Conservation (phyloP, 768 basidiomycete species). For the Leucocoprinus birnbaumii region DNA sequence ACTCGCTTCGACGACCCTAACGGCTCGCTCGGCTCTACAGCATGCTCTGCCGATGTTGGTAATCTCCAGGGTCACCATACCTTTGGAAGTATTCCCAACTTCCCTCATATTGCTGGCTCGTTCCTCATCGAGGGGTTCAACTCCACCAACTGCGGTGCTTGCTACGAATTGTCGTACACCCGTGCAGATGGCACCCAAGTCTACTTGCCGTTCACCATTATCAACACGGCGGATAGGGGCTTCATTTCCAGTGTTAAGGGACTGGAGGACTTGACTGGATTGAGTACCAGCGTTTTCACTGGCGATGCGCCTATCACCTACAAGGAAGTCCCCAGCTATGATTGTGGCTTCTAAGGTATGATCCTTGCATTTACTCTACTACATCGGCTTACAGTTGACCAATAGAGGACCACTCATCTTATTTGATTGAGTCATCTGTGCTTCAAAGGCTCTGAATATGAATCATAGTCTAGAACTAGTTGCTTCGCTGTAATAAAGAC, state of each 20-base stretch:
- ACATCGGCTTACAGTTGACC: no score
- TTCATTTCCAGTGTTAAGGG: conserved; percentile 5
- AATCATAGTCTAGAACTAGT: no score
- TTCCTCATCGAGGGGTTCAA: neutral
- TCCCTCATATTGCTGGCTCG: conserved; percentile 10
- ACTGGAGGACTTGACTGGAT: conserved; percentile 2
- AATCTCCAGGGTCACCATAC: conserved; percentile 6
- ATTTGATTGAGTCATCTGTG: no score
- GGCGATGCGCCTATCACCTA: conserved; percentile 1
- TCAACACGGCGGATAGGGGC: conserved; percentile 2
- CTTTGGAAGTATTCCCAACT: conserved; percentile 11
- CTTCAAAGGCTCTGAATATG: no score
- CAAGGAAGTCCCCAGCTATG: conserved; percentile 4
- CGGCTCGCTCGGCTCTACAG: conserved; percentile 1
- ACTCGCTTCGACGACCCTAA: conserved; percentile 1
- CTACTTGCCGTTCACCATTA: conserved; percentile 9
- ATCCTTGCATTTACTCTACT: neutral
- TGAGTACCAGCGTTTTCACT: neutral
- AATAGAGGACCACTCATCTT: no score
- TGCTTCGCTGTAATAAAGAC: no score
- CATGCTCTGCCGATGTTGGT: conserved; percentile 11
- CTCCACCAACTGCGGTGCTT: conserved; percentile 1
- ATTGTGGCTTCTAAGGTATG: conserved; percentile 9
- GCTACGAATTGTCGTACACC: neutral
- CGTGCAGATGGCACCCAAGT: conserved; percentile 2